These are phyloP conservation scores for Hexamita inflata DNA, from an alignment of 208 protist genomes.

Conservation along the genomic window DNA sequence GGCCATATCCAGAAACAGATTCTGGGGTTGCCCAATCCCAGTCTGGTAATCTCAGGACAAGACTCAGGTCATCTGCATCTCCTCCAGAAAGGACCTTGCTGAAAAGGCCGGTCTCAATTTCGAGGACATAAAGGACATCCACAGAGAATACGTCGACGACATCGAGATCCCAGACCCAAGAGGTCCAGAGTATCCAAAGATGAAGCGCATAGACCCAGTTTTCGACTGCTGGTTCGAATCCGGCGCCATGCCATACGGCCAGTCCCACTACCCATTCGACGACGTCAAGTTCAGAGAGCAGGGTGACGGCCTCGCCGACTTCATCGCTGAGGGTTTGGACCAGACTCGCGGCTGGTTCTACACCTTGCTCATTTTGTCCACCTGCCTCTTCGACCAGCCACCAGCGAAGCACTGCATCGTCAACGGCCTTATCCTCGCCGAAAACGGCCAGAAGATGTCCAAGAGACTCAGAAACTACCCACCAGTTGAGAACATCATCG, in stretches of 20 bases:
- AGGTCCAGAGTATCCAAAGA: background rate
- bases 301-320: constrained; percentile 87
- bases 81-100: constrained; percentile 82
- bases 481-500: constrained; percentile 77
- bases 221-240: constrained; percentile 99
- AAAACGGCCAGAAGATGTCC: constrained; percentile 97
- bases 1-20: constrained; percentile 44
- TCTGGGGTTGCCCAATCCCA: constrained; percentile 93
- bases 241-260: constrained; percentile 95
- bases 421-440: constrained; percentile 92
- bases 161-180: constrained; percentile 67
- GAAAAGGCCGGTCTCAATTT: constrained; percentile 49
- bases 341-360: constrained; percentile 92
- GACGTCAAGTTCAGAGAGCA: constrained; percentile 83
- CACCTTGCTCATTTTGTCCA: constrained; percentile 92
- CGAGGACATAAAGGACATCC: constrained; percentile 33
- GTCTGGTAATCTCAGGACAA: constrained; percentile 74
- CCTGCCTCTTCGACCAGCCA: constrained; percentile 82
- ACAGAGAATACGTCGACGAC: constrained; percentile 70
- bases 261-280: constrained; percentile 91
- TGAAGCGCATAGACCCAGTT: constrained; percentile 73
- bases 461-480: constrained; percentile 99
- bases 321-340: constrained; percentile 94
- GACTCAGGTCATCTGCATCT: constrained; percentile 71
- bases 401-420: constrained; percentile 97